Percentiles rank a stretch among this genome's conserved stretches.
Conservation (phyloP, 2,329 filamentous ascomycete species). For the Epichloe sp. region DNA sequence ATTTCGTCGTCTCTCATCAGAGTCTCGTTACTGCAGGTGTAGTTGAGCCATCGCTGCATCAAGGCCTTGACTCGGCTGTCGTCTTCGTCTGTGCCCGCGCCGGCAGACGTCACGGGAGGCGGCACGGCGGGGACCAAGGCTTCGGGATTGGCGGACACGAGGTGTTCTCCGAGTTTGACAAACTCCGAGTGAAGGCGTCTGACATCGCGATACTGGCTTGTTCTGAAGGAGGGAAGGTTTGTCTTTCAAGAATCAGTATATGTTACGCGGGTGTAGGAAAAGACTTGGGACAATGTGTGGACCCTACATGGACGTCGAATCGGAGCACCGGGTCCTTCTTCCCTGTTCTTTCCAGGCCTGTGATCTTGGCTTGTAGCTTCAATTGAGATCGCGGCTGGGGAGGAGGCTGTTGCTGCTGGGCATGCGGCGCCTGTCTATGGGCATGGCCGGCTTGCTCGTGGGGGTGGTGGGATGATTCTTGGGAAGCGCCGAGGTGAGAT, state of each 20-base stretch:
- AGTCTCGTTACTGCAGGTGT: slow-evolving; percentile 81
- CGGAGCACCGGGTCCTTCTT: slow-evolving; percentile 91
- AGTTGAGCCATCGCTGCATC: slow-evolving; percentile 91
- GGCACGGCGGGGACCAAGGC: slow-evolving; percentile 88
- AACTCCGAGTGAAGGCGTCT: slow-evolving; percentile 93
- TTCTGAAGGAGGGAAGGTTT: slow-evolving; percentile 95
- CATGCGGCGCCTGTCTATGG: slow-evolving; percentile 17
- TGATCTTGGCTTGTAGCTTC: slow-evolving; percentile 90
- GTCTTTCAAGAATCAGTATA: slow-evolving; percentile 44
- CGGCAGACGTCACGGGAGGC: slow-evolving; percentile 85
- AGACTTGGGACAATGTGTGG: neutral
- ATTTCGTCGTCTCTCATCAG: slow-evolving; percentile 94
- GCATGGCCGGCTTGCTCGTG: slow-evolving; percentile 8
- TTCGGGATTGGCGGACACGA: slow-evolving; percentile 96
- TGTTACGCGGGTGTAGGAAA: neutral
- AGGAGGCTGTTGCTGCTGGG: slow-evolving; percentile 39
- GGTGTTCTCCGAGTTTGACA: slow-evolving; percentile 85
- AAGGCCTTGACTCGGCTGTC: slow-evolving; percentile 77
- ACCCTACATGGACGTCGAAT: slow-evolving; percentile 83
- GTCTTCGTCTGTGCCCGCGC: slow-evolving; percentile 91
- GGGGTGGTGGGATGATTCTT: slow-evolving; percentile 5
- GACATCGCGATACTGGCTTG: slow-evolving; percentile 95
- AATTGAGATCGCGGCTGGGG: slow-evolving; percentile 52
- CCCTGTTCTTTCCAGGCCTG: slow-evolving; percentile 78
- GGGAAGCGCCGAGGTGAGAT: slow-evolving; percentile 7